phyloP scores from a whole-genome alignment of 352 stramenopile genomes.

The Thraustochytrium striatum region DNA sequence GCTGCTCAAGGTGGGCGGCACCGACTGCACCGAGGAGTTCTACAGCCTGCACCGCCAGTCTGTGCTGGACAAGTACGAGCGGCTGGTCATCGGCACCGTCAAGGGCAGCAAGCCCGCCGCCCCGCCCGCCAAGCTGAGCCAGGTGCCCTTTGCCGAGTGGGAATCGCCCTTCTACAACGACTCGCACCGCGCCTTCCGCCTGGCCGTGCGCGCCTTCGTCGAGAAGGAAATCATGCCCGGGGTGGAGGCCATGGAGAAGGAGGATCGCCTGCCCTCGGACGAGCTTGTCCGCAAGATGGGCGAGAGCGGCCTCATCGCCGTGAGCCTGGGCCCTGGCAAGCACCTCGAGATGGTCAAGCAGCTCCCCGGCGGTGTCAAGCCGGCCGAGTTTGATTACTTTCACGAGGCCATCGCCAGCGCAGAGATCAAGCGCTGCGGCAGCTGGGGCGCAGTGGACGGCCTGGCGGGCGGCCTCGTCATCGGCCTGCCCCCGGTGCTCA shows the following conservation, averaged over 20 bases:
- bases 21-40: constrained; percentile 48
- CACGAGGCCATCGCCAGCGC: constrained; percentile 3
- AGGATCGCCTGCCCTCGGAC: not conserved
- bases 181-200: not conserved
- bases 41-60: constrained; percentile 33
- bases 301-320: constrained; percentile 36
- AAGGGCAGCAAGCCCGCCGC: constrained; percentile 1
- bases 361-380: constrained; percentile 35
- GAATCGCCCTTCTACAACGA: constrained; percentile 42
- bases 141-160: constrained; percentile 42
- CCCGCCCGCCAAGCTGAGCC: not conserved
- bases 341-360: constrained; percentile 45
- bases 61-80: constrained; percentile 44
- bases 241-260: constrained; percentile 7
- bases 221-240: constrained; percentile 20
- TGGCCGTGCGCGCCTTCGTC: constrained; percentile 30
- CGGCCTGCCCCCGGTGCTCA: constrained; percentile 28
- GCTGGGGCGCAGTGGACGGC: not conserved
- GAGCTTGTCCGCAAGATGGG: constrained; percentile 19
- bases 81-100: constrained; percentile 43
- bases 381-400: constrained; percentile 22
- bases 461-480: constrained; percentile 31
- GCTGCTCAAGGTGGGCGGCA: constrained; percentile 39
- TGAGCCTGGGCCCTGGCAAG: constrained; percentile 31
- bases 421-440: constrained; percentile 41